Percentiles rank a stretch among this genome's conserved stretches.
Evolutionary conservation across 192 early-diverging fungal species (phyloP).

Genomic region (Coemansia sp.): DNA sequence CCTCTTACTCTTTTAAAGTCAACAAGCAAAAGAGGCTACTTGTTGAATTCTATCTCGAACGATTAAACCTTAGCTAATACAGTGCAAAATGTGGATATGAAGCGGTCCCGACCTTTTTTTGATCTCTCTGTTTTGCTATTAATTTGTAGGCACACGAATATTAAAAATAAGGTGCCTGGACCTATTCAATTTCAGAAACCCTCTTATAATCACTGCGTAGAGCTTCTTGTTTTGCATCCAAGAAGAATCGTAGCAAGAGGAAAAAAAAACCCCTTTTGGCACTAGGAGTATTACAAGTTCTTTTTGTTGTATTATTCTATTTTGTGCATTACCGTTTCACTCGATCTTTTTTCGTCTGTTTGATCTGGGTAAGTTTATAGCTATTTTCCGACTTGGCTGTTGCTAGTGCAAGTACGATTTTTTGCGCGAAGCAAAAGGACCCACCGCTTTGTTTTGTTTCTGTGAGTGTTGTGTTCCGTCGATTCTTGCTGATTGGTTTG

Average conservation of each 20-base stretch:
- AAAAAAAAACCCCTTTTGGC: neutral
- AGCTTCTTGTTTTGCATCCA: constrained; percentile 29
- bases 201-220: neutral
- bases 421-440: neutral
- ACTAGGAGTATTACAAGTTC: neutral
- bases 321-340: neutral
- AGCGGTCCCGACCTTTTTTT: too few species aligned
- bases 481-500: neutral
- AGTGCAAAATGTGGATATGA: too few species aligned
- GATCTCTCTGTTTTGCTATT: neutral
- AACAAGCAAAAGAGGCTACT: neutral
- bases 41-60: too few species aligned
- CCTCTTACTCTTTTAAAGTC: neutral
- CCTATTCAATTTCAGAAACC: constrained; percentile 8
- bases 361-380: constrained; percentile 2
- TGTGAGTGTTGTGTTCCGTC: too few species aligned
- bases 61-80: too few species aligned
- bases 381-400: neutral
- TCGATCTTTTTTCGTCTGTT: neutral
- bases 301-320: neutral
- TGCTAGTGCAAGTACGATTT: neutral
- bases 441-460: neutral
- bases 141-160: constrained; percentile 4
- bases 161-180: constrained; percentile 10
- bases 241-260: constrained; percentile 4